phyloP scores from a whole-genome alignment of 176 grass and related monocot species.

The Carex scoparia region DNA sequence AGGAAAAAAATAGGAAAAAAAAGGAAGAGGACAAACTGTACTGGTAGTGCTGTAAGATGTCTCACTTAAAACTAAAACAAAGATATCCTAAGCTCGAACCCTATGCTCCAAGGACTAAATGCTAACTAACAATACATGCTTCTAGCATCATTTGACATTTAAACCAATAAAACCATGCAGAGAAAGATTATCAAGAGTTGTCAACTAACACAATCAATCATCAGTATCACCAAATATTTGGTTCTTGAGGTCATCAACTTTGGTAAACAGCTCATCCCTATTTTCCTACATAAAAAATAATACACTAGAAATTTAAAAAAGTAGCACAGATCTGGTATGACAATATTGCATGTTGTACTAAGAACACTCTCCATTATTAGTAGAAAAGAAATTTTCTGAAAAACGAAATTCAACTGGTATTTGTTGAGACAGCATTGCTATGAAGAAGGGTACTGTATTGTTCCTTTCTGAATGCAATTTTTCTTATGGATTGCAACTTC shows the following conservation, averaged over 20 bases:
- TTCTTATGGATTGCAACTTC: neutral
- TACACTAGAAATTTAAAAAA: neutral
- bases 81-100: neutral
- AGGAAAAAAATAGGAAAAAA: neutral
- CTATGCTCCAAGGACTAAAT: constrained; percentile 17
- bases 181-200: neutral
- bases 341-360: neutral
- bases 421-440: neutral
- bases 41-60: neutral
- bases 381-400: neutral
- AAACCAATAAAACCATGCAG: neutral
- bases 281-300: constrained; percentile 40
- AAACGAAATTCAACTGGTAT: neutral
- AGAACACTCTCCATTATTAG: neutral
- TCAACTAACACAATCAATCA: constrained; percentile 24
- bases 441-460: neutral
- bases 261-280: constrained; percentile 45
- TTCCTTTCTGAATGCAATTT: neutral
- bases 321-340: neutral
- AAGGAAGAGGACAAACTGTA: neutral
- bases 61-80: neutral
- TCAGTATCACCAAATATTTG: constrained; percentile 47
- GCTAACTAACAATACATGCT: neutral
- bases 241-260: constrained; percentile 51
- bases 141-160: neutral